Percentiles rank a stretch among this genome's conserved stretches.
phyloP scores from a whole-genome alignment of 2,329 filamentous ascomycete genomes.

The Stagonosporopsis cucurbitacearum region DNA sequence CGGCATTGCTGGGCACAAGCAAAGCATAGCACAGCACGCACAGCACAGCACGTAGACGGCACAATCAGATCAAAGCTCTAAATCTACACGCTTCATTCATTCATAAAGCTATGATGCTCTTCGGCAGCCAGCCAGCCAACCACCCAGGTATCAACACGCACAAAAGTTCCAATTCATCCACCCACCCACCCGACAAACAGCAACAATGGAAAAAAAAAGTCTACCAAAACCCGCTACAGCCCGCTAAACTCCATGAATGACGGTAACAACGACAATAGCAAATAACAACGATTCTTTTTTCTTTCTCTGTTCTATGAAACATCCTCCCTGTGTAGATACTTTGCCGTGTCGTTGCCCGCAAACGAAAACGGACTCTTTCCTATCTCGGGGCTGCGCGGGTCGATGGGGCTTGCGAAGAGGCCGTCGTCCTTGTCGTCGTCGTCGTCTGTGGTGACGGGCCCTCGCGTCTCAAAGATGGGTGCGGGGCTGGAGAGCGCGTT shows the following conservation, averaged over 20 bases:
- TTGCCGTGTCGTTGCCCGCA: constrained; percentile 44
- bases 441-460: constrained; percentile 37
- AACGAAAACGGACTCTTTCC: constrained; percentile 80
- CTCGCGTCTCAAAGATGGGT: constrained; percentile 40
- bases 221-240: constrained; percentile 7
- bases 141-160: constrained; percentile 10
- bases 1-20: neutral
- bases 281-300: neutral
- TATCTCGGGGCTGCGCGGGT: constrained; percentile 85
- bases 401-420: constrained; percentile 85
- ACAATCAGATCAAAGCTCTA: neutral
- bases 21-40: too few relatives aligned
- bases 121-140: neutral
- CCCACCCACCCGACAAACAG: neutral
- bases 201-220: too few relatives aligned
- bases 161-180: too few relatives aligned
- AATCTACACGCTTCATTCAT: constrained; percentile 7
- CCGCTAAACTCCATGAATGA: constrained; percentile 3
- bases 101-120: constrained; percentile 14
- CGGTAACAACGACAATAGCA: neutral
- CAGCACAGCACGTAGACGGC: too few relatives aligned
- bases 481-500: constrained; percentile 51
- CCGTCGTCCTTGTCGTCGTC: constrained; percentile 73
- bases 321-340: constrained; percentile 40
- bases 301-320: constrained; percentile 23